Conservation (phyloP, 2,329 filamentous ascomycete genomes). For the Sporothrix curviconia region DNA sequence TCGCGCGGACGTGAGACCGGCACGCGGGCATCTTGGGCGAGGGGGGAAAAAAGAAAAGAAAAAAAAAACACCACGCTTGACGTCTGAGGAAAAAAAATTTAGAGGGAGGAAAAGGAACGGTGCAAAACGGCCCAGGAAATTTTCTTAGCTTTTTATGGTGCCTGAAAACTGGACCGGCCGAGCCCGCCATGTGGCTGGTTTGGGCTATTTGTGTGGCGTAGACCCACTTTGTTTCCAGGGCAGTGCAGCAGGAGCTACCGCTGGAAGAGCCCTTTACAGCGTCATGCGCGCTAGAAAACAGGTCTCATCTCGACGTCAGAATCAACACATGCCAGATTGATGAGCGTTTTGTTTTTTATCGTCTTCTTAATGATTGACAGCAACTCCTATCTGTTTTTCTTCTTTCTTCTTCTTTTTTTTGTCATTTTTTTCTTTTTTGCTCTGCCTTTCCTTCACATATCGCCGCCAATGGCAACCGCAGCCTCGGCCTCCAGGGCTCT, state of each 20-base stretch:
- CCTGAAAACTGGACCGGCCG: neutral
- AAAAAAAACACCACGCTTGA: neutral
- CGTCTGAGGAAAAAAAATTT: slow-evolving; percentile 1
- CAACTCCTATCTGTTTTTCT: too few relatives aligned
- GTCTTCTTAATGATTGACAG: too few relatives aligned
- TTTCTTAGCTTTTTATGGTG: slow-evolving; percentile 1
- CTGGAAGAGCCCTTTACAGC: neutral
- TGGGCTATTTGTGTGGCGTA: neutral
- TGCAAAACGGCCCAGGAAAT: slow-evolving; percentile 6
- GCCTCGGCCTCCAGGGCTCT: neutral
- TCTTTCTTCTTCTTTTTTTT: too few relatives aligned
- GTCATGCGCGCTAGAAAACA: neutral
- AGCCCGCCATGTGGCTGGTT: slow-evolving; percentile 1
- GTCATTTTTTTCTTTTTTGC: too few relatives aligned
- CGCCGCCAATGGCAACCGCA: neutral
- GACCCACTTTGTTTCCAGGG: neutral
- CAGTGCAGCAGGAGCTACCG: too few relatives aligned
- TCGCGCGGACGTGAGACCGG: slow-evolving; percentile 11
- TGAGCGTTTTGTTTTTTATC: neutral
- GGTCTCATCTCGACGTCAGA: neutral
- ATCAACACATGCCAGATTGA: too few relatives aligned
- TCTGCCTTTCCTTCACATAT: neutral
- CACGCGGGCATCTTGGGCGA: slow-evolving; percentile 18
- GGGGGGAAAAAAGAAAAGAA: neutral
- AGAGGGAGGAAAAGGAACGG: neutral